phyloP scores from a whole-genome alignment of 352 stramenopile genomes.

The Halophytophthora batemanensis region DNA sequence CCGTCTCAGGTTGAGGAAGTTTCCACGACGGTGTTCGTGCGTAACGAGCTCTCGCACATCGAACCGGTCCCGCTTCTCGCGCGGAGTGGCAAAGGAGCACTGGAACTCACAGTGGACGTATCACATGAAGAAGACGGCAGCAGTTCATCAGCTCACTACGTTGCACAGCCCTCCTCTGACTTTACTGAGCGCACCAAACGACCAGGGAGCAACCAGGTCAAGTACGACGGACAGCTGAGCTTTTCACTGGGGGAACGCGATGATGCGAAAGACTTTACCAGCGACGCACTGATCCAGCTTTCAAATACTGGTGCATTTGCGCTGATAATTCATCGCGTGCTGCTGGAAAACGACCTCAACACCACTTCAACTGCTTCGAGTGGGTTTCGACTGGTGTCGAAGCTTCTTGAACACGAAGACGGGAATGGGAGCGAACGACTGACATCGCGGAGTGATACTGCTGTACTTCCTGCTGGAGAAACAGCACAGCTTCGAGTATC shows the following conservation, averaged over 20 bases:
- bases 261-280: conserved; percentile 12
- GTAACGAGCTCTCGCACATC: conserved; percentile 67
- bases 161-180: not conserved
- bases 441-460: not conserved
- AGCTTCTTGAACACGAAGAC: conserved; percentile 1
- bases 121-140: not conserved
- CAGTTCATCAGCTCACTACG: conserved; percentile 1
- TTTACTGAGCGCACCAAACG: not conserved
- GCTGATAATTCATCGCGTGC: conserved; percentile 15
- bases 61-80: conserved; percentile 40
- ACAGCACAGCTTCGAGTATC: conserved; percentile 12
- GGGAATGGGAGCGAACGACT: not conserved
- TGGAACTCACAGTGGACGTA: conserved; percentile 19
- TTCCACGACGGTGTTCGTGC: conserved; percentile 38
- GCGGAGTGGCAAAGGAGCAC: conserved; percentile 34
- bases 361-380: not conserved
- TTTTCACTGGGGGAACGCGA: conserved; percentile 16
- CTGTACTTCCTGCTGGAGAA: conserved; percentile 14
- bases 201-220: not conserved
- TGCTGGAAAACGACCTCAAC: conserved; percentile 3
- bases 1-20: conserved; percentile 35
- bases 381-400: conserved; percentile 16
- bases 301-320: conserved; percentile 23
- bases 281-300: conserved; percentile 14
- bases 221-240: conserved; percentile 12